Percentiles rank a stretch among this genome's conserved stretches.
These are phyloP conservation scores for Bruguiera sexangula DNA, from an alignment of 345 rosid genomes.

Conservation along the genomic window DNA sequence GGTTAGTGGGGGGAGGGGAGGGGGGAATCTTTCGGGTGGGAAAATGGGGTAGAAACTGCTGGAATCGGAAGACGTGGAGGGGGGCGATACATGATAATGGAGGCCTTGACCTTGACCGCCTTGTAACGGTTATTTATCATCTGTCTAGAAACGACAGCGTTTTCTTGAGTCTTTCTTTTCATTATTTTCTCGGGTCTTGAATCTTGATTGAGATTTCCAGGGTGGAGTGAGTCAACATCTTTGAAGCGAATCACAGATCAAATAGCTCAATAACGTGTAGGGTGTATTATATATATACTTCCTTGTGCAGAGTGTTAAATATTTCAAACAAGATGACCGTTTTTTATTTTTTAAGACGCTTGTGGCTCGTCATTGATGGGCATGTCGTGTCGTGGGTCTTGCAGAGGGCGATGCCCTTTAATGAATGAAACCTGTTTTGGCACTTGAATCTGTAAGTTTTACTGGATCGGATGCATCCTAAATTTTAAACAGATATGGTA, in stretches of 20 bases:
- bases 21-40: slow-evolving; percentile 30
- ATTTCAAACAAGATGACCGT: too few species aligned
- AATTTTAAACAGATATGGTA: too few species aligned
- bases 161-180: neutral
- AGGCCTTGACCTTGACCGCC: neutral
- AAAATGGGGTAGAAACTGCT: slow-evolving; percentile 51
- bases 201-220: neutral
- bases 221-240: slow-evolving; percentile 16
- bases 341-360: too few species aligned
- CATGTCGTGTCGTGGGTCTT: too few species aligned
- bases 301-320: too few species aligned
- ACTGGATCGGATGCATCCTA: neutral
- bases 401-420: too few species aligned
- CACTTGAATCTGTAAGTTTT: neutral
- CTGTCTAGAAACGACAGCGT: slow-evolving; percentile 13
- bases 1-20: neutral
- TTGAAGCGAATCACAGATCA: slow-evolving; percentile 11
- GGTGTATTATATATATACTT: too few species aligned
- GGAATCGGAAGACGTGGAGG: slow-evolving; percentile 35
- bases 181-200: too few species aligned
- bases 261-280: too few species aligned
- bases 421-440: neutral
- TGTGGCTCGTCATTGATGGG: too few species aligned
- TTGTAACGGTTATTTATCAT: slow-evolving; percentile 34
- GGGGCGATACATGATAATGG: slow-evolving; percentile 1